phyloP scores from a whole-genome alignment of 2,329 filamentous ascomycete species.

The Blastomyces gilchristii region DNA sequence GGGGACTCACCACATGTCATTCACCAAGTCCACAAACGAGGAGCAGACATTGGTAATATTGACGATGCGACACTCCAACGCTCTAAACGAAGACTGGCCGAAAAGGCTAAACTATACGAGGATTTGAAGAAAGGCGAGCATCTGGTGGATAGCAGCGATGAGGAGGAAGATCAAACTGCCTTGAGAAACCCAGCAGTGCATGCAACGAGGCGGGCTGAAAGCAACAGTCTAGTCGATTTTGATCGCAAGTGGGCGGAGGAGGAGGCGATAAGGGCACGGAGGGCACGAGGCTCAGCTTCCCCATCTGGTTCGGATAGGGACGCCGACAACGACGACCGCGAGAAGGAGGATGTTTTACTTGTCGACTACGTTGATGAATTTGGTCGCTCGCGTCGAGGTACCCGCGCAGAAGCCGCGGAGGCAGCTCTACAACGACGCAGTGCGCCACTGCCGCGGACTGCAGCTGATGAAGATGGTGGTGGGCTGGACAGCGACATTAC shows the following conservation, averaged over 20 bases:
- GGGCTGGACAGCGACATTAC: constrained; percentile 4
- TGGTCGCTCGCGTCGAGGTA: constrained; percentile 67
- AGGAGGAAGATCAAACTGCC: constrained; percentile 18
- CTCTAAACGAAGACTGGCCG: constrained; percentile 72
- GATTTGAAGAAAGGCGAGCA: constrained; percentile 86
- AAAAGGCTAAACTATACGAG: constrained; percentile 79
- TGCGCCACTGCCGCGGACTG: constrained; percentile 10
- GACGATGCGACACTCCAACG: constrained; percentile 51
- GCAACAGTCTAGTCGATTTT: constrained; percentile 69
- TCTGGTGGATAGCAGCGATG: constrained; percentile 40
- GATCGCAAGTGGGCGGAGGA: constrained; percentile 87
- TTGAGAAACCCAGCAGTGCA: constrained; percentile 20
- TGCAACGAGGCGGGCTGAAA: constrained; percentile 14
- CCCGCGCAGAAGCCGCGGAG: constrained; percentile 55
- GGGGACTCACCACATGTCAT: constrained; percentile 45
- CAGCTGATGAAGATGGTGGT: constrained; percentile 16
- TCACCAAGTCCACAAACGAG: constrained; percentile 52
- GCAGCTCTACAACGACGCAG: constrained; percentile 42
- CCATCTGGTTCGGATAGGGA: constrained; percentile 32
- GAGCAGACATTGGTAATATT: constrained; percentile 49
- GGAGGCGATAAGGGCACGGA: constrained; percentile 31
- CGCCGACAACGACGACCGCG: constrained; percentile 30
- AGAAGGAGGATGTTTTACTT: constrained; percentile 47
- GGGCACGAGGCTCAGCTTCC: constrained; percentile 20
- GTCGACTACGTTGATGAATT: constrained; percentile 89